phyloP scores from a whole-genome alignment of 2,329 filamentous ascomycete genomes.

The Penicillium decumbens region DNA sequence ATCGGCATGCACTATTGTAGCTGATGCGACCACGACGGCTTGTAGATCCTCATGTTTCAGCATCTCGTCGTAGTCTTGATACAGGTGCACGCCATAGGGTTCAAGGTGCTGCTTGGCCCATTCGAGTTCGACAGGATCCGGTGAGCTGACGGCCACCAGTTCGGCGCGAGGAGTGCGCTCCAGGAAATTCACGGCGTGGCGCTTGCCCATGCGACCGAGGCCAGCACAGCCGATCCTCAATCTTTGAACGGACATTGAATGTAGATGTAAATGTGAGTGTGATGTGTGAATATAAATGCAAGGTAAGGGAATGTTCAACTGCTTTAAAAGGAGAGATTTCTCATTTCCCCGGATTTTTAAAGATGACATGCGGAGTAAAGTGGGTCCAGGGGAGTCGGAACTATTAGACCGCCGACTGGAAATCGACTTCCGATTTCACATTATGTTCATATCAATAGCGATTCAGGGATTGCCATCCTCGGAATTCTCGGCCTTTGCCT shows the following conservation, averaged over 20 bases:
- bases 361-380: constrained; percentile 16
- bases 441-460: background rate
- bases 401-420: background rate
- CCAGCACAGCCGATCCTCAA: constrained; percentile 48
- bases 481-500: constrained; percentile 15
- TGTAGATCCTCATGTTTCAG: constrained; percentile 52
- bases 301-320: background rate
- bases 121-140: constrained; percentile 43
- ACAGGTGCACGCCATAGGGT: constrained; percentile 51
- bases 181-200: constrained; percentile 49
- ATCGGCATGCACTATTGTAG: constrained; percentile 54
- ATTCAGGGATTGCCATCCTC: constrained; percentile 1
- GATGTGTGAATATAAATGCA: background rate
- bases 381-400: background rate
- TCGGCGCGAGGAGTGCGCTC: constrained; percentile 47
- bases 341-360: background rate
- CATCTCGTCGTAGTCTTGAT: constrained; percentile 55
- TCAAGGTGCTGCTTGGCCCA: constrained; percentile 51
- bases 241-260: constrained; percentile 27
- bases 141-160: constrained; percentile 48
- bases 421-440: background rate
- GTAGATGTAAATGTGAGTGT: no score
- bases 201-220: constrained; percentile 50
- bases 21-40: constrained; percentile 53
- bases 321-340: background rate